phyloP scores from a whole-genome alignment of 2,329 filamentous ascomycete species.

The Lithohypha guttulata region DNA sequence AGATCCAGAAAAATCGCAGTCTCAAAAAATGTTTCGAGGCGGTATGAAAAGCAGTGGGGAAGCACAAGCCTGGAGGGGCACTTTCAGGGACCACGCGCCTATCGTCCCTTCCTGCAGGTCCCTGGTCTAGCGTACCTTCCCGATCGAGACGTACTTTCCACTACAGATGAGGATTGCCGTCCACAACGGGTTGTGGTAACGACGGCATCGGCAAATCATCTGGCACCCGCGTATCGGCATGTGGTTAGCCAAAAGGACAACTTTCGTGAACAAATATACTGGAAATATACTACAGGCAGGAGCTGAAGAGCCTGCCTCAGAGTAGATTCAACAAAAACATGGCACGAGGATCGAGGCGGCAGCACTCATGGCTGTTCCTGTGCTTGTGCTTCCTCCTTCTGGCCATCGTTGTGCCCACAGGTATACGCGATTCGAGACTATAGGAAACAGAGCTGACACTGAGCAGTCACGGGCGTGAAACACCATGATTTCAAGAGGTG shows the following conservation, averaged over 20 bases:
- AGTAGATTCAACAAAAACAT: constrained; percentile 5
- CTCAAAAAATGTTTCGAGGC: too few species aligned
- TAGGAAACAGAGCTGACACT: constrained; percentile 4
- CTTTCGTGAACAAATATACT: background rate
- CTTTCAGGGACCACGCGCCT: too few species aligned
- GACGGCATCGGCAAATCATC: constrained; percentile 3
- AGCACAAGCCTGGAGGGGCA: constrained; percentile 3
- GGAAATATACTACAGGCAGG: constrained; percentile 1
- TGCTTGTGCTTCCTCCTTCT: constrained; percentile 51
- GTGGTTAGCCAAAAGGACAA: constrained; percentile 5
- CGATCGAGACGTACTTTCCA: constrained; percentile 1
- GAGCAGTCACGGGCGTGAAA: constrained; percentile 59
- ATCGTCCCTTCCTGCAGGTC: too few species aligned
- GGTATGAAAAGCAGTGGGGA: constrained; percentile 8
- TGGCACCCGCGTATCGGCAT: constrained; percentile 4
- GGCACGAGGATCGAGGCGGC: constrained; percentile 18
- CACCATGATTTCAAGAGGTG: constrained; percentile 97
- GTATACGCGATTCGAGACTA: constrained; percentile 34
- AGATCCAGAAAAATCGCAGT: too few species aligned
- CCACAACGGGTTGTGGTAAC: too few species aligned
- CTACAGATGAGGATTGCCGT: too few species aligned
- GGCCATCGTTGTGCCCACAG: constrained; percentile 52
- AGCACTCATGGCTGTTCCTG: constrained; percentile 32
- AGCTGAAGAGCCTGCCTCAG: background rate
- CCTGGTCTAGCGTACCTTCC: too few species aligned